Base-by-base conservation (phyloP, 306 rosid species). In the Prunus mira region DNA sequence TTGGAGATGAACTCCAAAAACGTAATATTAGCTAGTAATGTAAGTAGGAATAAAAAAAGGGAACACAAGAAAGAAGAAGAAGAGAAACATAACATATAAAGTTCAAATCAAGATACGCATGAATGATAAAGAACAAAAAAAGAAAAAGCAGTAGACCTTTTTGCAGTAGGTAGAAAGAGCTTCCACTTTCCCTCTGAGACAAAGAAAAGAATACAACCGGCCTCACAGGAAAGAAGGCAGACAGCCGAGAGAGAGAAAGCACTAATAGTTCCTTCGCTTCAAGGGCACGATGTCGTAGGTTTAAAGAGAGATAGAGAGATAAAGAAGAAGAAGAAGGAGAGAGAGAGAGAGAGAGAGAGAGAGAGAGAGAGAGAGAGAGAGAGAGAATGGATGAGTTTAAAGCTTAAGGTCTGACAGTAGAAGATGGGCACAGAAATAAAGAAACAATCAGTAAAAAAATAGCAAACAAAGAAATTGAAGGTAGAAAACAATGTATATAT, bases 361-460 rank as follows among this genome's bases (percentile, higher is more conserved):
- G 70, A 73, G 61, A 77, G 51, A 75, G 61, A 81, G 71, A 58
- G 81, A 72, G 75, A 81, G 75, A 74, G 73, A 78, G 65, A 77
- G 77, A 84, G 52, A 67, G 75, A 46, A 74, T 73, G 89, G 88
- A 92, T 89, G 79, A 82, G 91, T 88, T 87, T 87, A 82, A 81
- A 83, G 75, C 58, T 69, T 81, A 85, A 84, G 79, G 62, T 46
- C 80, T 72, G 84, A 79, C 88, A 87, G 79, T 86, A 80, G 79
- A 81, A 87, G 78, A 74, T 76, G 86, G 92, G 97, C 96, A 89
- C 96, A 90, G 96, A 92, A 94, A 94, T 90, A 92, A 82, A 90
- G 90, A 82, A 86, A 80, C 77, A 47, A 74, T 0, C 20, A 8
- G 70, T 54, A 55, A 67, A 28, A 57, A 38, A 38, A 6, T 38